phyloP scores from a whole-genome alignment of 495 filamentous ascomycete genomes.

The Talaromyces wortmannii region DNA sequence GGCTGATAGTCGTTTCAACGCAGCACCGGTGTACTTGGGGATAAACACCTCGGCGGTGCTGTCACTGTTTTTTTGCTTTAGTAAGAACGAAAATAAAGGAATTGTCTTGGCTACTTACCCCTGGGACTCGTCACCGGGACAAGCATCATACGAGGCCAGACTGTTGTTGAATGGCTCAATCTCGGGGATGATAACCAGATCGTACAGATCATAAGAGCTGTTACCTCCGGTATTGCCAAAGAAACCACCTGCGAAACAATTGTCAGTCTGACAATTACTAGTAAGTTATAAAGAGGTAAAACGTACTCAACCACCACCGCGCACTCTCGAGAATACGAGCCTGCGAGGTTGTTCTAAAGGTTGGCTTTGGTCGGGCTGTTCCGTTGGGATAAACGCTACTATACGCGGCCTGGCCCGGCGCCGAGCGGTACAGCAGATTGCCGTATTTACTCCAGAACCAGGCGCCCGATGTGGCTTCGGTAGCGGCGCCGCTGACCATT shows the following conservation, averaged over 20 bases:
- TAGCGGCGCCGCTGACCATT: constrained; percentile 40
- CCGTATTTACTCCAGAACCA: constrained; percentile 49
- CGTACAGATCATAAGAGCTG: constrained; percentile 27
- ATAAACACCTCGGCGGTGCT: constrained; percentile 16
- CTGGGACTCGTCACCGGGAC: constrained; percentile 8
- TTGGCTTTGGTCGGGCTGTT: constrained; percentile 34
- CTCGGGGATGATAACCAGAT: constrained; percentile 42
- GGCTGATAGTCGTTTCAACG: constrained; percentile 15
- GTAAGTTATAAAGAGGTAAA: not conserved
- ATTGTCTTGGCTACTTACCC: constrained; percentile 9
- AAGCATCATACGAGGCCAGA: constrained; percentile 34
- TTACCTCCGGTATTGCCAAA: constrained; percentile 28
- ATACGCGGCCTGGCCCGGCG: constrained; percentile 30
- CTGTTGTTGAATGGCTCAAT: constrained; percentile 41
- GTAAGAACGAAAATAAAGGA: not conserved
- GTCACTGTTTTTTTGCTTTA: constrained; percentile 6
- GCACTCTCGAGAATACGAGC: constrained; percentile 42
- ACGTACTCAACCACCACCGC: constrained; percentile 33
- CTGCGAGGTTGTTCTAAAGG: constrained; percentile 43
- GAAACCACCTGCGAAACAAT: constrained; percentile 19
- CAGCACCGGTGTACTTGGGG: constrained; percentile 15
- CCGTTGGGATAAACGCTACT: constrained; percentile 39
- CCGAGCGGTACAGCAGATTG: constrained; percentile 39
- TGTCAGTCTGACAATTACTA: constrained; percentile 2
- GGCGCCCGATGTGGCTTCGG: constrained; percentile 42